Base-by-base conservation (phyloP, 257 asterid genomes). In the Cordia subcordata region DNA sequence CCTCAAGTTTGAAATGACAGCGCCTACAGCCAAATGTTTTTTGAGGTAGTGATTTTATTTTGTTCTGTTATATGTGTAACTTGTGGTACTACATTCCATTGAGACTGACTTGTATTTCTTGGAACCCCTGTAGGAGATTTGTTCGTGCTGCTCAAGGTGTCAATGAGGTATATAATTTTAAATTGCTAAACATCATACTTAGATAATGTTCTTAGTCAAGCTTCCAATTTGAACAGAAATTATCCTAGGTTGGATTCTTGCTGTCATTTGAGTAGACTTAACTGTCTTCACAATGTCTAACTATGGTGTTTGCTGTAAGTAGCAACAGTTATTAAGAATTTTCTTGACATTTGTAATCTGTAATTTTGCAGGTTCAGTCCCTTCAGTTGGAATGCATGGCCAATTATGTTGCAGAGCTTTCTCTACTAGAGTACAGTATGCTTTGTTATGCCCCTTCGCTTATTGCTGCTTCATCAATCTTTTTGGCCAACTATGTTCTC, bases 1-100 rank as follows among this genome's bases (percentile, higher is more conserved):
- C 84, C 69, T 93, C 57, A 93, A 89, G 80, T 93, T 93, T 50
- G 99, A 88, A 76, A 82, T 89, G 96, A 86, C 97, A 39, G 94
- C 97, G 15, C 81, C 96, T 39, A 84, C 95, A 14, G 39, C 78
- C 8, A 88, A 88, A 84, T 86, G 99, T 73, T 88, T 88, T 65
- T 68, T 92, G 73, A 86, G 96, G 98, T 84, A 49, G 68, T 32
- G 21, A 60, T 53, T 60, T 11, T 33, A 51, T 55, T 57, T 51
- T 13, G 27, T n/a, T 20, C 18, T 39, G 18, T 16, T 46, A 6
- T 15, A 9, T 5, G 5, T n/a, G 8, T 46, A 2, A 13, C 4
- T 13, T 46, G 4, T 46, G 10, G 5, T 46, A 13, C 17, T 46
- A 10, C 14, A 17, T 27, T 42, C 15, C 10, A 42, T 10, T 42